These are phyloP conservation scores for Lepidopterella palustris DNA, from an alignment of 495 filamentous ascomycete species.

Conservation along the genomic window DNA sequence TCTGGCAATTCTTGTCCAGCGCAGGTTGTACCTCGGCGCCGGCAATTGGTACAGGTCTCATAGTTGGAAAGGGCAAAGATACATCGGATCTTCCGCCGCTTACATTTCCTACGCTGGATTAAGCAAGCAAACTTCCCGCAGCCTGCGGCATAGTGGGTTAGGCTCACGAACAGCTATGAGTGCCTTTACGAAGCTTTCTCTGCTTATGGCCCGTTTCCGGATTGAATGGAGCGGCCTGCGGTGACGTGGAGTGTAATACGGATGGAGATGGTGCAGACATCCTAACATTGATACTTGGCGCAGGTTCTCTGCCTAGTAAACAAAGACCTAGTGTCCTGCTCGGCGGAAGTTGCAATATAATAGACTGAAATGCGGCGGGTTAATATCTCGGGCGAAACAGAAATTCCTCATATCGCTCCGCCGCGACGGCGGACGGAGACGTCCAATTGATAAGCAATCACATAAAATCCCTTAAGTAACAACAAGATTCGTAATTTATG, in stretches of 20 bases:
- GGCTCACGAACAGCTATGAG: conserved; percentile 32
- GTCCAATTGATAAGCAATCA: background rate
- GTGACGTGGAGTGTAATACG: background rate
- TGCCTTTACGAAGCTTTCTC: conserved; percentile 39
- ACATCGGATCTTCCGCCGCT: conserved; percentile 38
- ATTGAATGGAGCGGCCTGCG: background rate
- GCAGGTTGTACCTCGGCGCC: background rate
- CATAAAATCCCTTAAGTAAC: background rate
- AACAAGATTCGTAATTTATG: too few relatives aligned
- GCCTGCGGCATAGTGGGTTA: background rate
- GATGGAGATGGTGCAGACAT: background rate
- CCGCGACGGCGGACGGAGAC: background rate
- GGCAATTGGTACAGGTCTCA: background rate
- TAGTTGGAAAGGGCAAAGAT: conserved; percentile 10
- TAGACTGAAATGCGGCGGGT: background rate
- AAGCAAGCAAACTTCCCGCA: background rate
- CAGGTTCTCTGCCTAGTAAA: background rate
- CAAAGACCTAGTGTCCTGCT: background rate
- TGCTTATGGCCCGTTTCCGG: conserved; percentile 18
- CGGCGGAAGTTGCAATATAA: background rate
- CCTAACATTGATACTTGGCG: background rate
- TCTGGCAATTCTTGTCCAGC: conserved; percentile 7
- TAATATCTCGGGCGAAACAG: background rate
- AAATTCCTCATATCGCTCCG: background rate
- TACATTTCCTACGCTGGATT: conserved; percentile 33